Evolutionary conservation across 2,329 filamentous ascomycete species (phyloP).

Genomic region (Exophiala xenobiotica): DNA sequence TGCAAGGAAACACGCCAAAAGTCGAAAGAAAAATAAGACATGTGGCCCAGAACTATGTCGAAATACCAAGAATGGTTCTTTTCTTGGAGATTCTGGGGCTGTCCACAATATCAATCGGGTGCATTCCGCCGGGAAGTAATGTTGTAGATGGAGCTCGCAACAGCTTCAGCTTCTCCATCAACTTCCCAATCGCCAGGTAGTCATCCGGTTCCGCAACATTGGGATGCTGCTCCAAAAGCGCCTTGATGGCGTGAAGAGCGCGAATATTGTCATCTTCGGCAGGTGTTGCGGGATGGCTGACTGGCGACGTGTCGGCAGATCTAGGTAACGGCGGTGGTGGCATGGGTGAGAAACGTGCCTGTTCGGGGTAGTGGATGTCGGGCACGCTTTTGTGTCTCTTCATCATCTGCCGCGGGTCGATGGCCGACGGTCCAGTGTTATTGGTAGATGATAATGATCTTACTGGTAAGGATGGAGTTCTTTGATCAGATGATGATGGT

Average conservation of each 20-base stretch:
- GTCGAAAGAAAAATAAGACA: neutral
- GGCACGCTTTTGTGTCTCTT: conserved; percentile 47
- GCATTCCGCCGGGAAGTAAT: conserved; percentile 43
- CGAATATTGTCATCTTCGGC: conserved; percentile 81
- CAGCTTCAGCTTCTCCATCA: conserved; percentile 82
- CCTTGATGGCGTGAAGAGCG: conserved; percentile 78
- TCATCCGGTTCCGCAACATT: conserved; percentile 75
- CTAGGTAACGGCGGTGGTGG: conserved; percentile 40
- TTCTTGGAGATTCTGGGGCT: conserved; percentile 45
- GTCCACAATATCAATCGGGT: conserved; percentile 45
- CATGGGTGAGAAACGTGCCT: conserved; percentile 41
- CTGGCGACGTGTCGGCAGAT: conserved; percentile 46
- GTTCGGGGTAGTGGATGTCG: conserved; percentile 46
- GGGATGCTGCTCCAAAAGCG: conserved; percentile 73
- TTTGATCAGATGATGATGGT: conserved; percentile 41
- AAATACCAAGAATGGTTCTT: conserved; percentile 43
- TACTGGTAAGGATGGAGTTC: conserved; percentile 28
- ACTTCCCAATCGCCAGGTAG: conserved; percentile 71
- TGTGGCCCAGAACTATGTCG: conserved; percentile 31
- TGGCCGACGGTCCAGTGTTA: conserved; percentile 31
- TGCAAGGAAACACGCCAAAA: conserved; percentile 1
- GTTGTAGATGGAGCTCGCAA: conserved; percentile 49
- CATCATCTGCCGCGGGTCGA: conserved; percentile 37
- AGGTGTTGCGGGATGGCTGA: conserved; percentile 59
- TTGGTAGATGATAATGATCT: conserved; percentile 30